Percentiles rank a stretch among this genome's conserved stretches.
Evolutionary conservation across 2,329 filamentous ascomycete genomes (phyloP).

Genomic region (Sphaerulina vaccinii): DNA sequence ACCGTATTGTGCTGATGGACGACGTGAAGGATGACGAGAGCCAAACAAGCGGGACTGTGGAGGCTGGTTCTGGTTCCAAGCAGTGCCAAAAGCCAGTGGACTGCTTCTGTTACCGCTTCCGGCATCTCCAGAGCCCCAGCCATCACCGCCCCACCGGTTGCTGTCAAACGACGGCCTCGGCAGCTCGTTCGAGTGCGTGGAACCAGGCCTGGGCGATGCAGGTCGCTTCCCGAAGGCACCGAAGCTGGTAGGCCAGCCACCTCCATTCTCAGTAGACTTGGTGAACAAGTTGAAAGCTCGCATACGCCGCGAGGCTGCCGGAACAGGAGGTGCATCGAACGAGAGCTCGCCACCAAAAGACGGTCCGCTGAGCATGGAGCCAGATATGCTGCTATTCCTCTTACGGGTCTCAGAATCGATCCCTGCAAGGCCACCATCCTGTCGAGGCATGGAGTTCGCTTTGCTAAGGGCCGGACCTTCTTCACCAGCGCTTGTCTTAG

Average conservation of each 20-base stretch:
- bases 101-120: conserved; percentile 40
- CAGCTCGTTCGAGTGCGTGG: conserved; percentile 56
- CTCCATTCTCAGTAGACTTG: conserved; percentile 42
- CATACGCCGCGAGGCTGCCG: conserved; percentile 38
- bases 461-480: conserved; percentile 63
- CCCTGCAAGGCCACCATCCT: conserved; percentile 43
- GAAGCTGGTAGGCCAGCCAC: conserved; percentile 45
- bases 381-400: conserved; percentile 55
- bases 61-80: conserved; percentile 56
- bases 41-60: conserved; percentile 34
- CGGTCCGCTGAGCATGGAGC: conserved; percentile 48
- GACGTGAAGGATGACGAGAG: conserved; percentile 73
- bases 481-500: conserved; percentile 60
- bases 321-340: conserved; percentile 22
- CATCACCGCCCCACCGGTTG: conserved; percentile 47
- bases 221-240: conserved; percentile 33
- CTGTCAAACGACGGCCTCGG: conserved; percentile 78
- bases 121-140: conserved; percentile 33
- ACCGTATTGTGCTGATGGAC: conserved; percentile 76
- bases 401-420: conserved; percentile 34
- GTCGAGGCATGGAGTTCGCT: conserved; percentile 69
- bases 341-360: conserved; percentile 17
- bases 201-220: conserved; percentile 58
- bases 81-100: conserved; percentile 36
- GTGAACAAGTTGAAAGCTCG: conserved; percentile 49